Percentiles rank a stretch among this genome's conserved stretches.
Evolutionary conservation across 1,284 basidiomycete species (phyloP).

Genomic region (Naganishia albida): DNA sequence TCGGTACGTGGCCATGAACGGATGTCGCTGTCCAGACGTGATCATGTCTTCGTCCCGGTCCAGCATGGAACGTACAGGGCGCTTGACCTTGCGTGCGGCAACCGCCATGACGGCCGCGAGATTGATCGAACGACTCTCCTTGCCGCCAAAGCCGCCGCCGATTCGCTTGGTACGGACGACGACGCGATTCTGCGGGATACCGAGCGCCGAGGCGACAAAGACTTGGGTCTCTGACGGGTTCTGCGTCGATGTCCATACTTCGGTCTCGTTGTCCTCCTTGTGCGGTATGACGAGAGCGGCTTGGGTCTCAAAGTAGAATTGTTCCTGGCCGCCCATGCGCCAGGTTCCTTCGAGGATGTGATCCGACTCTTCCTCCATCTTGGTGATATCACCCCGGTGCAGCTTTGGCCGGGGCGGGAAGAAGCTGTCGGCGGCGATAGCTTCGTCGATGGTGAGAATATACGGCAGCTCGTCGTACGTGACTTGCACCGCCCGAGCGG

Average conservation of each 20-base stretch:
- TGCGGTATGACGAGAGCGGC: constrained; percentile 49
- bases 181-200: constrained; percentile 49
- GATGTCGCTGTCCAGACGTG: constrained; percentile 50
- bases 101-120: constrained; percentile 41
- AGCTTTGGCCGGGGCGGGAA: constrained; percentile 34
- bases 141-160: constrained; percentile 52
- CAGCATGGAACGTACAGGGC: constrained; percentile 49
- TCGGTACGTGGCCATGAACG: constrained; percentile 48
- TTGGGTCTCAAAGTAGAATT: constrained; percentile 46
- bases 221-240: constrained; percentile 50
- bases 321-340: constrained; percentile 47
- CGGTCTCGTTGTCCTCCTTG: constrained; percentile 50
- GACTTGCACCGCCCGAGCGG: constrained; percentile 46
- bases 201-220: constrained; percentile 47
- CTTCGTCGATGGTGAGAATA: constrained; percentile 51
- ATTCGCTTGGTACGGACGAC: constrained; percentile 46
- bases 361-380: constrained; percentile 37
- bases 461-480: constrained; percentile 50
- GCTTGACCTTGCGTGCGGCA: constrained; percentile 45
- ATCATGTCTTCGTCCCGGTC: constrained; percentile 53
- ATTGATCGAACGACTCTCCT: constrained; percentile 41
- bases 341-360: constrained; percentile 45
- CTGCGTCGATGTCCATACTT: constrained; percentile 50
- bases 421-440: constrained; percentile 41
- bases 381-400: constrained; percentile 36